These are phyloP conservation scores for Alternaria brassicicola DNA, from an alignment of 2,329 filamentous ascomycete genomes.

Conservation along the genomic window DNA sequence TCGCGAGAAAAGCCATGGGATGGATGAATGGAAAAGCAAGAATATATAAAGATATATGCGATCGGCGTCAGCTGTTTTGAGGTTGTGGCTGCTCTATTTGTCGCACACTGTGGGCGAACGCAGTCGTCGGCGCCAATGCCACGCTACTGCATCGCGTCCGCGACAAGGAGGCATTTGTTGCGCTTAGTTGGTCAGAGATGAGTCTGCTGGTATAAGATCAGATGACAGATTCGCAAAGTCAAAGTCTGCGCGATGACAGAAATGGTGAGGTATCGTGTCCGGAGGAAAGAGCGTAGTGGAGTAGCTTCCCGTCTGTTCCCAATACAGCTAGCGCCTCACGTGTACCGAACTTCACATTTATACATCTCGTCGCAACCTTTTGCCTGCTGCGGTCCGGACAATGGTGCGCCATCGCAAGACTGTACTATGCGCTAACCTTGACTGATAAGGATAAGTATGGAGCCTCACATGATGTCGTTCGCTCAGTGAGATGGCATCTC, in stretches of 20 bases:
- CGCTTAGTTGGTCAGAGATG: background rate
- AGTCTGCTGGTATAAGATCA: background rate
- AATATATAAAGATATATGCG: too few relatives aligned
- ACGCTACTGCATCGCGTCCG: background rate
- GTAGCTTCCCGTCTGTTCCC: background rate
- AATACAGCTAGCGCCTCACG: too few relatives aligned
- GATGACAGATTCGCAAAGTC: background rate
- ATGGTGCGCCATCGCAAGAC: background rate
- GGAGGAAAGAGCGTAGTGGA: background rate
- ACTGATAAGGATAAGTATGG: background rate
- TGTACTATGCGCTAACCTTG: conserved; percentile 4
- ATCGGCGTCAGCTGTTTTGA: background rate
- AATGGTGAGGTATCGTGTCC: background rate
- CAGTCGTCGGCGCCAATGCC: background rate
- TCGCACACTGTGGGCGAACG: background rate
- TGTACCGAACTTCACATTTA: too few relatives aligned
- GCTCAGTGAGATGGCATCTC: background rate
- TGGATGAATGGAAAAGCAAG: too few relatives aligned
- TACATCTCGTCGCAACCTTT: too few relatives aligned
- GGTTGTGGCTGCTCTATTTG: background rate
- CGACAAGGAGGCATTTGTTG: background rate
- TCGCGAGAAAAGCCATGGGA: too few relatives aligned
- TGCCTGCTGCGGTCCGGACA: too few relatives aligned
- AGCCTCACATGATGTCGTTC: background rate
- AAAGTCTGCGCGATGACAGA: background rate